Percentiles rank a stretch among this genome's conserved stretches.
Conservation (phyloP, 176 grass and related monocot genomes). For the Oryza nivara region DNA sequence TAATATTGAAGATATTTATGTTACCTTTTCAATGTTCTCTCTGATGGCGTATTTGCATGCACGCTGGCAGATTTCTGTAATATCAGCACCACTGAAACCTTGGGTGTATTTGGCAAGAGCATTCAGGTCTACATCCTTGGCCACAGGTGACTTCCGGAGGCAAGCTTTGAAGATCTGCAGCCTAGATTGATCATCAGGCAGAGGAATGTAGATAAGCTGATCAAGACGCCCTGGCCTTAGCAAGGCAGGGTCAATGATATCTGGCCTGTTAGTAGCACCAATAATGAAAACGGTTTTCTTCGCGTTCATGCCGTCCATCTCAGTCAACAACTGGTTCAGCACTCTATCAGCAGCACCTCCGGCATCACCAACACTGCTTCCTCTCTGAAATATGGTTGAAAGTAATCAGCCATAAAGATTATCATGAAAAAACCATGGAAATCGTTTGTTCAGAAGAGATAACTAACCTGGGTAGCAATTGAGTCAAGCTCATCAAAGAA, state of each 20-base stretch:
- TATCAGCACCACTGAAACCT: conserved; percentile 92
- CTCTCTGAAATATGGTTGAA: conserved; percentile 56
- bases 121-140: conserved; percentile 72
- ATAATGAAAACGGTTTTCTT: conserved; percentile 94
- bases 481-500: conserved; percentile 94
- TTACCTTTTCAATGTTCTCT: conserved; percentile 90
- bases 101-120: conserved; percentile 89
- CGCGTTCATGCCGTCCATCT: conserved; percentile 91
- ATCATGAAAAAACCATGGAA: neutral
- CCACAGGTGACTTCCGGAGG: conserved; percentile 84
- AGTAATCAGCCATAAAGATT: conserved; percentile 12
- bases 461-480: conserved; percentile 83
- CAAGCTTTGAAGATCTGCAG: conserved; percentile 79
- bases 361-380: conserved; percentile 73
- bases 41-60: conserved; percentile 91
- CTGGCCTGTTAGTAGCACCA: conserved; percentile 85
- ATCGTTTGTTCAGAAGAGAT: neutral
- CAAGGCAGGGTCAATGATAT: conserved; percentile 89
- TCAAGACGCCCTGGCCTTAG: conserved; percentile 87
- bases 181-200: conserved; percentile 76
- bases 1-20: neutral
- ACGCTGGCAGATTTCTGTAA: conserved; percentile 89
- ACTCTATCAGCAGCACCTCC: conserved; percentile 89
- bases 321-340: conserved; percentile 81
- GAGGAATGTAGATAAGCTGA: conserved; percentile 88